Evolutionary conservation across 2,329 filamentous ascomycete genomes (phyloP), one percentile per base, ranked within the genome.

Genomic region (Penicillium sp.): DNA sequence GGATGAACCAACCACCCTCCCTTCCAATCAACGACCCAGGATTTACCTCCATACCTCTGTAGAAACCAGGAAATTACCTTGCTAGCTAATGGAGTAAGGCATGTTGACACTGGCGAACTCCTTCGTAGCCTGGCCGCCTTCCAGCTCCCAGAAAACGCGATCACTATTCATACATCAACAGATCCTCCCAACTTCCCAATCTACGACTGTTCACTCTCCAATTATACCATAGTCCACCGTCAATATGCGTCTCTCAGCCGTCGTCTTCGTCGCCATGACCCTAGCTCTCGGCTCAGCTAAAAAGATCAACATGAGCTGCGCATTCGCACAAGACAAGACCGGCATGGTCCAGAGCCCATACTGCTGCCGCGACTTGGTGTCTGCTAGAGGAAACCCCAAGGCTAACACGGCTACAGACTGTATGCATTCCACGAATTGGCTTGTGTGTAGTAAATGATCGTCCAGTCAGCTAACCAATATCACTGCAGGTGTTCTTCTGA

Each of bases 311-410:
- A 67, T 67, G 65, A 53, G 58, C 60, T 73, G 70, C 54, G 54
- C 55, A 21, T 64, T 72, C 51, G 67, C 68, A 2, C 50, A 53
- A 14, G 70, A 72, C 50, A 43, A 67, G 25, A 61, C 66, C 0
- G 62, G 62, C 43, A 65, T 70, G 60, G 29, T 72, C 27, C 70
- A 73, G 56, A 42, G 57, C 19, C 63, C 70, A 14, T 73, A 61
- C 59, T 73, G 70, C 62, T 73, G 70, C 39, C 65, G 68, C 23
- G 62, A 62, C 19, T 42, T 71, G 50, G 29, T 43, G 10, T 53
- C 64, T 4, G 61, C 65, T 7, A 37, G 43, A 19, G 50, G 63
- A 48, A 69, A 65, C 9, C 39, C 63, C 21, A 55, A 64, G n/a
- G 61, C 60, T 4, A 63, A 66, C 25, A 57, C 63, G 55, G 69